These are phyloP conservation scores for Eremomyces bilateralis DNA, from an alignment of 495 filamentous ascomycete genomes.

Conservation along the genomic window DNA sequence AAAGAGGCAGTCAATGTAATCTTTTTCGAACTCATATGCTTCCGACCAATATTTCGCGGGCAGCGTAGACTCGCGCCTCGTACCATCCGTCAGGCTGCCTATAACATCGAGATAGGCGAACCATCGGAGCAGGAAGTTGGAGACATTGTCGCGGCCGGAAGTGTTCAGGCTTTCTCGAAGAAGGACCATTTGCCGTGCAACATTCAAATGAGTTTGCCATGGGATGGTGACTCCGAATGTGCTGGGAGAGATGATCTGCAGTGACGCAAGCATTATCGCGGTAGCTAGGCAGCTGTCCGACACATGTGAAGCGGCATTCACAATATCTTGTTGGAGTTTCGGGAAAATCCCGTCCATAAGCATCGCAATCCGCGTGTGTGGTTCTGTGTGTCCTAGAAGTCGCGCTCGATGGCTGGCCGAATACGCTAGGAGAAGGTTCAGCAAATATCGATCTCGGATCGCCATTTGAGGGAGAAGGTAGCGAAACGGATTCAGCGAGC, in stretches of 20 bases:
- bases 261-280: constrained; percentile 66
- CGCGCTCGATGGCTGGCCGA: constrained; percentile 65
- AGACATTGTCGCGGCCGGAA: constrained; percentile 41
- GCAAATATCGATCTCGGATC: constrained; percentile 39
- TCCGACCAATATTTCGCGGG: constrained; percentile 25
- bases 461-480: constrained; percentile 51
- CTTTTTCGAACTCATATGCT: constrained; percentile 15
- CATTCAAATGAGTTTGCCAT: constrained; percentile 60
- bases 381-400: constrained; percentile 51
- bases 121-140: constrained; percentile 69
- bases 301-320: constrained; percentile 23
- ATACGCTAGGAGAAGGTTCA: constrained; percentile 63
- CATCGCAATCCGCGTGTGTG: constrained; percentile 51
- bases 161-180: constrained; percentile 34
- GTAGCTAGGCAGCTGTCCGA: constrained; percentile 60
- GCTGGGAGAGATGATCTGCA: constrained; percentile 70
- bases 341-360: constrained; percentile 68
- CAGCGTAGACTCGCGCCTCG: constrained; percentile 34
- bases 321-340: constrained; percentile 41
- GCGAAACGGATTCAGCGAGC: constrained; percentile 50
- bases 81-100: constrained; percentile 52
- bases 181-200: constrained; percentile 55
- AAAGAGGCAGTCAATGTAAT: constrained; percentile 44
- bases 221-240: constrained; percentile 51
- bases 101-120: constrained; percentile 71